These are phyloP conservation scores for Mycena rebaudengoi DNA, from an alignment of 768 basidiomycete genomes.

Conservation along the genomic window DNA sequence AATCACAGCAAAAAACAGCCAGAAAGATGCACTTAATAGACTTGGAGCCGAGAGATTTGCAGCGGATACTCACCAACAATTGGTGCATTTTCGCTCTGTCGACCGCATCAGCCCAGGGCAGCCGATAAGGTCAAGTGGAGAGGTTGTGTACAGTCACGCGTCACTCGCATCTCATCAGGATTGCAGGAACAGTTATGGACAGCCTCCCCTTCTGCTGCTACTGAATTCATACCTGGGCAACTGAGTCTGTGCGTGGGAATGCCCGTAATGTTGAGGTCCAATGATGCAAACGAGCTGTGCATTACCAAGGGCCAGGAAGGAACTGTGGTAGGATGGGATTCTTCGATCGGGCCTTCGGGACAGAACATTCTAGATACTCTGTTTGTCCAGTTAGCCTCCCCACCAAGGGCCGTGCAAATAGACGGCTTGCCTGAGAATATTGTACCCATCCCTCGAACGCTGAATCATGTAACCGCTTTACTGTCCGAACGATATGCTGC, in stretches of 20 bases:
- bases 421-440: conserved; percentile 40
- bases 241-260: conserved; percentile 40
- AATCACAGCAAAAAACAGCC: conserved; percentile 40
- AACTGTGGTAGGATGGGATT: conserved; percentile 34
- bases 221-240: conserved; percentile 35
- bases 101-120: conserved; percentile 5
- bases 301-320: conserved; percentile 33
- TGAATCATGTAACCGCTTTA: neutral
- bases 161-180: neutral
- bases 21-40: conserved; percentile 43
- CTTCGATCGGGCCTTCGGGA: neutral
- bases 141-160: neutral
- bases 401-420: conserved; percentile 32
- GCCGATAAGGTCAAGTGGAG: neutral
- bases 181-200: conserved; percentile 33
- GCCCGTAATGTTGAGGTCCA: conserved; percentile 32
- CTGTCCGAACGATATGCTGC: conserved; percentile 1
- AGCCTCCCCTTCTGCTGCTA: conserved; percentile 31
- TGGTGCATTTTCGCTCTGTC: conserved; percentile 36
- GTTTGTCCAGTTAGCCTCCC: conserved; percentile 34
- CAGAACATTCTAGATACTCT: neutral
- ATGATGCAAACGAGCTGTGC: neutral
- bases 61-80: conserved; percentile 30
- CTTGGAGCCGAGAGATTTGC: conserved; percentile 40
- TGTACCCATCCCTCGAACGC: conserved; percentile 29